Evolutionary conservation across 805 yeast species (phyloP).

Genomic region (Hanseniaspora mollemarum): DNA sequence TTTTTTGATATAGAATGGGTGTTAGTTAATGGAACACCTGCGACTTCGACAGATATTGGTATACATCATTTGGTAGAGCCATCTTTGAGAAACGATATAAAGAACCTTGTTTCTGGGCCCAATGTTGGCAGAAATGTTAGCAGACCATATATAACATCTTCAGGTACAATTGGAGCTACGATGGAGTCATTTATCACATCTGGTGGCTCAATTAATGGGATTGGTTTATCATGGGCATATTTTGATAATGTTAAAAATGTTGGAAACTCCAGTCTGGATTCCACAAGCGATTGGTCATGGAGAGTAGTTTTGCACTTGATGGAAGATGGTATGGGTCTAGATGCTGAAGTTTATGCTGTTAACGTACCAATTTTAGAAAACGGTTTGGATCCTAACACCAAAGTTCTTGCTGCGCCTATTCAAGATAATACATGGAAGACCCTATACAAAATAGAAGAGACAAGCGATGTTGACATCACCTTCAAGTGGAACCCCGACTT

Average conservation of each 20-base stretch:
- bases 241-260: slow-evolving; percentile 39
- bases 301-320: slow-evolving; percentile 53
- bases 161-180: slow-evolving; percentile 96
- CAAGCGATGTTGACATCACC: slow-evolving; percentile 36
- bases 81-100: slow-evolving; percentile 33
- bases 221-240: slow-evolving; percentile 84
- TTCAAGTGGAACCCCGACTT: slow-evolving; percentile 83
- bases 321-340: slow-evolving; percentile 18
- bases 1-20: slow-evolving; percentile 62
- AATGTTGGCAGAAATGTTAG: slow-evolving; percentile 90
- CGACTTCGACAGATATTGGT: slow-evolving; percentile 88
- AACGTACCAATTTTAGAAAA: slow-evolving; percentile 63
- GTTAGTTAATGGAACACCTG: slow-evolving; percentile 86
- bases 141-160: slow-evolving; percentile 74
- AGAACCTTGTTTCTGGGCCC: slow-evolving; percentile 87
- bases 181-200: slow-evolving; percentile 70
- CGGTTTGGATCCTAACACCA: slow-evolving; percentile 44
- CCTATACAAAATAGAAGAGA: slow-evolving; percentile 36
- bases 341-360: slow-evolving; percentile 63
- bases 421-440: slow-evolving; percentile 71
- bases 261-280: slow-evolving; percentile 39
- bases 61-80: slow-evolving; percentile 47
- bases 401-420: slow-evolving; percentile 63
- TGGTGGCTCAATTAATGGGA: slow-evolving; percentile 44
- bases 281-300: slow-evolving; percentile 61